Base-by-base conservation (phyloP, 2,329 filamentous ascomycete genomes). In the Penicillium brasilianum region DNA sequence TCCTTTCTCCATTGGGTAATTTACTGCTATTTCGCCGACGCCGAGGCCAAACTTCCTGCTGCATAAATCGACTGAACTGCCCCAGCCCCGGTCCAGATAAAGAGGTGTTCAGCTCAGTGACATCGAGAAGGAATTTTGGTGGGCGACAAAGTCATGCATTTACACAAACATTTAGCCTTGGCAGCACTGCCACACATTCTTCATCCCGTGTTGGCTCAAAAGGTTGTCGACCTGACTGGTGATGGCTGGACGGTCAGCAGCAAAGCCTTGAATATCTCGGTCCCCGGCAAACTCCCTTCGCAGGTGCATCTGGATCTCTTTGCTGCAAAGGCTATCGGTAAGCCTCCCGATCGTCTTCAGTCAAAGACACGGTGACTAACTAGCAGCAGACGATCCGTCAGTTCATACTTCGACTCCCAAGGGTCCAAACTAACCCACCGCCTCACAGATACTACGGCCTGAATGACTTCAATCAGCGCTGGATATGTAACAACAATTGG, bases 401-500 rank as follows among this genome's bases (percentile, higher is more conserved):
- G 74, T 71, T 18, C 36, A 30, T 18, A 18, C 5, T 34, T 9
- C 14, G n/a, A 5, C 5, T 32, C 5, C 16, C 25, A n/a, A 20
- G 10, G 8, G 14, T 14, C 25, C 9, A n/a, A 30, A 54, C 39
- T 54, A 9, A 54, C 39, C n/a, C 16, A 28, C 14, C 6, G 13
- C 20, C 22, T 8, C 37, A 14, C 11, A 75, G 80, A 50, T 82
- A 86, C 58, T 81, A 81, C 66, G 85, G 83, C 1, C 72, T 86
- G 1, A 87, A 87, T 61, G 85, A 88, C 66, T 86, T 87, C 66
- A 77, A 87, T 58, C 78, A 86, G 16, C 81, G 85, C 25, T 88
- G 86, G 85, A 78, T 89, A 28, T 79, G 80, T n/a, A 77, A 79
- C 67, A 76, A 76, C 14, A 85, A 88, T 68, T 89, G 87, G 86